Evolutionary conservation across 345 rosid genomes (phyloP).

Genomic region (Aegle marmelos): DNA sequence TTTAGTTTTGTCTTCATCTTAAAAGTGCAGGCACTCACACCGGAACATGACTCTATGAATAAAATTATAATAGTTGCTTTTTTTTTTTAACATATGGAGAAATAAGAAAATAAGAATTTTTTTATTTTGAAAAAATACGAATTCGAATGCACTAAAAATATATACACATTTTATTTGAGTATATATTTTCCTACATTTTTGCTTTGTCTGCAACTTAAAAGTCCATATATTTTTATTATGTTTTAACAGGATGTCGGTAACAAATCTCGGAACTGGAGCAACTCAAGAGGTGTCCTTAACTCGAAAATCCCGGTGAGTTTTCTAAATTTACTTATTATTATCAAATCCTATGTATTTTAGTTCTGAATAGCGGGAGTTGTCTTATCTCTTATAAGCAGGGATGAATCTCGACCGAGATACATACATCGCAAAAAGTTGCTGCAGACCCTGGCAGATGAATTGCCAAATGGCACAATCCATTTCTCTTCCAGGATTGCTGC

Average conservation of each 20-base stretch:
- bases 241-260: constrained; percentile 14
- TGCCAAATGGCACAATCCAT: constrained; percentile 28
- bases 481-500: constrained; percentile 29
- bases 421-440: constrained; percentile 28
- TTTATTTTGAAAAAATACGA: too few species aligned
- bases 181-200: too few species aligned
- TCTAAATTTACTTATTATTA: neutral
- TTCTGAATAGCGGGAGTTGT: neutral
- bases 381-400: neutral
- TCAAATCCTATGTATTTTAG: neutral
- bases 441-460: constrained; percentile 33
- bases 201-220: too few species aligned
- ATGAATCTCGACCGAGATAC: constrained; percentile 1
- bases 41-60: too few species aligned
- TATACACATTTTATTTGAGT: too few species aligned
- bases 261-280: constrained; percentile 26
- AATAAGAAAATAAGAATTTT: too few species aligned
- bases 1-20: too few species aligned
- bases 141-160: too few species aligned
- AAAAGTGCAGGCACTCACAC: too few species aligned
- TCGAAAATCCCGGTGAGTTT: constrained; percentile 1
- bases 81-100: too few species aligned
- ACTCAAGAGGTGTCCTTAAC: constrained; percentile 1
- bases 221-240: neutral
- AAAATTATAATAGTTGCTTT: too few species aligned